Percentiles rank a stretch among this genome's conserved stretches.
Evolutionary conservation across 176 grass and related monocot species (phyloP).

Genomic region (Panicum miliaceum): DNA sequence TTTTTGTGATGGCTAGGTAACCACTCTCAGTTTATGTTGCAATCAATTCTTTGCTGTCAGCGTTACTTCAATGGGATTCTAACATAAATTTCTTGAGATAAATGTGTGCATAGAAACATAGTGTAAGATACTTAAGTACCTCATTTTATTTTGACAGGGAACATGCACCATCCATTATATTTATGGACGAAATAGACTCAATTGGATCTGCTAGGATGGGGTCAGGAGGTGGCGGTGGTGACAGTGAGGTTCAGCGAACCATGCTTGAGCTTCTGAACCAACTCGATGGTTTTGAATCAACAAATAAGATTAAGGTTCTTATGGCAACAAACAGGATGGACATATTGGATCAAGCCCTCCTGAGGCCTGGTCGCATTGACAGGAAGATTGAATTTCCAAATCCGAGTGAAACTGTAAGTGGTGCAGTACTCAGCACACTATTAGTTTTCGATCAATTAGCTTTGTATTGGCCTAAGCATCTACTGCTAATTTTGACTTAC

Average conservation of each 20-base stretch:
- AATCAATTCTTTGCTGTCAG: background rate
- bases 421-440: background rate
- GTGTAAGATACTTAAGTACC: background rate
- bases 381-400: slow-evolving; percentile 91
- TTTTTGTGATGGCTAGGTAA: slow-evolving; percentile 99
- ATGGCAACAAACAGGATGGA: slow-evolving; percentile 84
- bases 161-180: slow-evolving; percentile 98
- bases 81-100: background rate
- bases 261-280: slow-evolving; percentile 99
- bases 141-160: slow-evolving; percentile 61
- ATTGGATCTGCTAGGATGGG: slow-evolving; percentile 96
- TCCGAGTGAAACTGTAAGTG: slow-evolving; percentile 69
- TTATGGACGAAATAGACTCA: slow-evolving; percentile 99
- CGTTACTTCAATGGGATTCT: background rate
- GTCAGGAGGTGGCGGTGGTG: slow-evolving; percentile 74
- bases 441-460: background rate
- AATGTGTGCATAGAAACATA: background rate
- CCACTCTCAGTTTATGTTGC: background rate
- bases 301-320: slow-evolving; percentile 96
- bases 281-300: slow-evolving; percentile 98
- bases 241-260: slow-evolving; percentile 97
- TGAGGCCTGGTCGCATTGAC: slow-evolving; percentile 86
- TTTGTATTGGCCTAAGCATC: slow-evolving; percentile 7
- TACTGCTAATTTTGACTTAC: slow-evolving; percentile 6
- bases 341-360: slow-evolving; percentile 83